Conservation (phyloP, 768 basidiomycete genomes). For the Leccinum boreale region DNA sequence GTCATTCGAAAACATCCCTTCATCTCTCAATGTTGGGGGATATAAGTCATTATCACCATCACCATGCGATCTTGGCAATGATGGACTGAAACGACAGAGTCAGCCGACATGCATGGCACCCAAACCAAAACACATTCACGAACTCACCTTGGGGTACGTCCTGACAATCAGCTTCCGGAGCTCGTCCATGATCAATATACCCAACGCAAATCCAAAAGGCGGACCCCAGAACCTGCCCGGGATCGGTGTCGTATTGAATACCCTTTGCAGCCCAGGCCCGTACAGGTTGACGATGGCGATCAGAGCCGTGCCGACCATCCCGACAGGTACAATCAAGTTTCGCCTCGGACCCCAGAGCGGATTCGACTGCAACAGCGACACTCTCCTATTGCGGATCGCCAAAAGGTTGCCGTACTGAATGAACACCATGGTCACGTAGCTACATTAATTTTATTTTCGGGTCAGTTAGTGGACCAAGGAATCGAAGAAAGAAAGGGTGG, state of each 20-base stretch:
- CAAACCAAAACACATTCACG: neutral
- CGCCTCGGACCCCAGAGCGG: constrained; percentile 39
- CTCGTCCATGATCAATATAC: constrained; percentile 44
- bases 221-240: constrained; percentile 45
- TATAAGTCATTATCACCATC: neutral
- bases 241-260: constrained; percentile 35
- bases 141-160: constrained; percentile 40
- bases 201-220: constrained; percentile 40
- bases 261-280: constrained; percentile 27
- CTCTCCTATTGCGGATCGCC: constrained; percentile 29
- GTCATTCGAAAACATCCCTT: neutral
- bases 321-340: constrained; percentile 30
- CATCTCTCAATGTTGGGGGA: neutral
- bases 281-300: constrained; percentile 36
- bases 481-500: constrained; percentile 14
- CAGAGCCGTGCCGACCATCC: constrained; percentile 31
- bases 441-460: constrained; percentile 1
- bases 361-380: constrained; percentile 26
- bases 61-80: neutral
- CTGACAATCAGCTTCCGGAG: constrained; percentile 43
- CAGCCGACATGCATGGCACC: neutral
- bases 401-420: constrained; percentile 26
- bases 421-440: constrained; percentile 36
- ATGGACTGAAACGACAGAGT: neutral
- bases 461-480: neutral